phyloP scores from a whole-genome alignment of 2,329 filamentous ascomycete genomes.

The Proliferodiscus dingleyae region DNA sequence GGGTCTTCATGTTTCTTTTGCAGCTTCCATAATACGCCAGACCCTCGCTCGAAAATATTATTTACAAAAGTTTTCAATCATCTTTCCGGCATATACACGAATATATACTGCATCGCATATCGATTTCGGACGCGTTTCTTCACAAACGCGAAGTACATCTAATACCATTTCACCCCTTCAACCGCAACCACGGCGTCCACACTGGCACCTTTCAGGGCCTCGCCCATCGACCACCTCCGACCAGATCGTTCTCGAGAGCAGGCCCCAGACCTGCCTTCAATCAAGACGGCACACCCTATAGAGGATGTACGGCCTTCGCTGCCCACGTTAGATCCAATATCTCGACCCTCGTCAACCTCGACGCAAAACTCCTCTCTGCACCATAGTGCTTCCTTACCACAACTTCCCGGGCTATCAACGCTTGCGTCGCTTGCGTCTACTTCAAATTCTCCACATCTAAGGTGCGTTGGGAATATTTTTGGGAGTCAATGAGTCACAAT shows the following conservation, averaged over 20 bases:
- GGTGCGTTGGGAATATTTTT: slow-evolving; percentile 36
- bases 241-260: slow-evolving; percentile 42
- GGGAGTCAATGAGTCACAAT: slow-evolving; percentile 12
- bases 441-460: slow-evolving; percentile 45
- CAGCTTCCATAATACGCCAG: slow-evolving; percentile 18
- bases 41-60: slow-evolving; percentile 4
- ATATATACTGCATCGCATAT: slow-evolving; percentile 15
- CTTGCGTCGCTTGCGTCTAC: slow-evolving; percentile 50
- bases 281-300: slow-evolving; percentile 40
- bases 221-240: slow-evolving; percentile 48
- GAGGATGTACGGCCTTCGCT: slow-evolving; percentile 44
- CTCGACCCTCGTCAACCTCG: slow-evolving; percentile 48
- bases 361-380: slow-evolving; percentile 40
- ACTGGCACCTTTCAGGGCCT: slow-evolving; percentile 54
- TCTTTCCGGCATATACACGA: slow-evolving; percentile 16
- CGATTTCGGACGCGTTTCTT: slow-evolving; percentile 23
- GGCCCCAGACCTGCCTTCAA: slow-evolving; percentile 40
- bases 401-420: slow-evolving; percentile 52
- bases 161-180: slow-evolving; percentile 25
- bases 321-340: slow-evolving; percentile 44
- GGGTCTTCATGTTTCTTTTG: slow-evolving; percentile 18
- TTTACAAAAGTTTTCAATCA: no score
- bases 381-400: slow-evolving; percentile 37
- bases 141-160: slow-evolving; percentile 22
- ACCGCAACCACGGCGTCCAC: slow-evolving; percentile 49